Evolutionary conservation across 1,284 basidiomycete species (phyloP).

Genomic region (Golubevia pallescens): DNA sequence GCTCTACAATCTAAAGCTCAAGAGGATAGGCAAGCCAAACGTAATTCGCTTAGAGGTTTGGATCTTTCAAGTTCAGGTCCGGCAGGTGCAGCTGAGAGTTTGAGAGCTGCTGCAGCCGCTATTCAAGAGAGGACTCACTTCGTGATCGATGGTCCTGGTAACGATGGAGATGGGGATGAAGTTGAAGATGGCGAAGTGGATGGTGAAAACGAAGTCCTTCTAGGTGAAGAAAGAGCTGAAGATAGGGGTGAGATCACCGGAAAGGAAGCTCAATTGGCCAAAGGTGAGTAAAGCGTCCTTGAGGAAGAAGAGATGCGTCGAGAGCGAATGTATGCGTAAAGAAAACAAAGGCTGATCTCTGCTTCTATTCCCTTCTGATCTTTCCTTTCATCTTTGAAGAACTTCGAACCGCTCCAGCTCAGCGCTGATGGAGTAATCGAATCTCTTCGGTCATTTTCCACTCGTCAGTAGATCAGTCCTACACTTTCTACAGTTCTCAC

Average conservation of each 20-base stretch:
- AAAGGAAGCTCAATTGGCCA: constrained; percentile 25
- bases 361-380: no score
- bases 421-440: no score
- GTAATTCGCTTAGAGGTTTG: constrained; percentile 28
- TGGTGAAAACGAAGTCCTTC: constrained; percentile 20
- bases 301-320: no score
- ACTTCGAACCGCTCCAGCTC: no score
- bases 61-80: constrained; percentile 37
- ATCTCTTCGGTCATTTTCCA: no score
- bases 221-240: constrained; percentile 12
- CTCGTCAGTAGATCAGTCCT: no score
- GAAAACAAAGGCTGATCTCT: no score
- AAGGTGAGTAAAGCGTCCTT: constrained; percentile 8
- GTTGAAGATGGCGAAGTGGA: constrained; percentile 23
- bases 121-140: constrained; percentile 43
- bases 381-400: no score
- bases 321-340: no score
- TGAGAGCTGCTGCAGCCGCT: constrained; percentile 42
- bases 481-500: no score
- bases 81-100: constrained; percentile 35
- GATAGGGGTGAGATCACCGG: constrained; percentile 28
- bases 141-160: constrained; percentile 41
- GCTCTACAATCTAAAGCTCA: not conserved
- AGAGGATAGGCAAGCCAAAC: constrained; percentile 7
- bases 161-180: constrained; percentile 26